Evolutionary conservation across 1,284 basidiomycete genomes (phyloP).

Genomic region (Ceratobasidium sp.): DNA sequence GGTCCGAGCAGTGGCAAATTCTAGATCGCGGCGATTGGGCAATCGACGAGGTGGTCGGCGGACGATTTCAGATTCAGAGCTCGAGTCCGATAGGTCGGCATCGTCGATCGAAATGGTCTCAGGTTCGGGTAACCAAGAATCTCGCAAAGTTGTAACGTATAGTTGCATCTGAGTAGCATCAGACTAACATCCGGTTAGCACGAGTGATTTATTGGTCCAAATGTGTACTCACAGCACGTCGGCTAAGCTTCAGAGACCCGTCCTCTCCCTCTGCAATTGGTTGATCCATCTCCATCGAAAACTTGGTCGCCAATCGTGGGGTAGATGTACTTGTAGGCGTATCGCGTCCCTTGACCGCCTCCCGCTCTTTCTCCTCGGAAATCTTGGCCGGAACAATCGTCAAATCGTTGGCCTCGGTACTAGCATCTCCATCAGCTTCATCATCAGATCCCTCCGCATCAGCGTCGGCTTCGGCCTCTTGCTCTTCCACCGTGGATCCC

Average conservation of each 20-base stretch:
- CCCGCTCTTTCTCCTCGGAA: slow-evolving; percentile 24
- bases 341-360: slow-evolving; percentile 17
- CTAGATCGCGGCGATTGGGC: slow-evolving; percentile 75
- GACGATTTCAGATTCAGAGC: slow-evolving; percentile 41
- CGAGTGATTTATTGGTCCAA: neutral
- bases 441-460: slow-evolving; percentile 13
- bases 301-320: neutral
- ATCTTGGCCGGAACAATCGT: slow-evolving; percentile 6
- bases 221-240: slow-evolving; percentile 6
- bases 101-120: slow-evolving; percentile 45
- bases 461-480: neutral
- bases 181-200: neutral
- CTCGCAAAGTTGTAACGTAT: slow-evolving; percentile 25
- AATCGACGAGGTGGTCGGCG: slow-evolving; percentile 58
- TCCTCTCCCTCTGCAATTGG: neutral
- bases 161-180: slow-evolving; percentile 30
- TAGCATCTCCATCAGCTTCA: slow-evolving; percentile 9
- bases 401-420: slow-evolving; percentile 2
- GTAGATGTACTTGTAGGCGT: slow-evolving; percentile 21
- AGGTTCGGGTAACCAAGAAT: slow-evolving; percentile 35
- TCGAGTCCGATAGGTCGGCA: slow-evolving; percentile 44
- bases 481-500: neutral
- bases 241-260: slow-evolving; percentile 21
- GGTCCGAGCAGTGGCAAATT: slow-evolving; percentile 70
- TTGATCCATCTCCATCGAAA: slow-evolving; percentile 6